Evolutionary conservation across 2,329 filamentous ascomycete genomes (phyloP).

Genomic region (Exophiala lecanii-corni): DNA sequence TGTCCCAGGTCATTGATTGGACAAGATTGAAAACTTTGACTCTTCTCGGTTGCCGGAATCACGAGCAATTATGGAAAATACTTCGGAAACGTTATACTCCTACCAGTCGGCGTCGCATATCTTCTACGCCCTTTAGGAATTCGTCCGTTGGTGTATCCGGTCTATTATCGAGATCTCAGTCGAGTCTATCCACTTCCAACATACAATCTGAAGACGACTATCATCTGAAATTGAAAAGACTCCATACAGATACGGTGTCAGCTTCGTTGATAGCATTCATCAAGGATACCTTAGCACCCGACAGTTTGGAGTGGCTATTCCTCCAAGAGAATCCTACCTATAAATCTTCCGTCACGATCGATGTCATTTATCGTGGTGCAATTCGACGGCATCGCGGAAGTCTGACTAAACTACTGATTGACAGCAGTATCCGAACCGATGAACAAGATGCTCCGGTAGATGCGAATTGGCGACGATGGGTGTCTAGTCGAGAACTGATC

Average conservation of each 20-base stretch:
- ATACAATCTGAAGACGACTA: constrained; percentile 44
- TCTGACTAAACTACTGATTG: constrained; percentile 68
- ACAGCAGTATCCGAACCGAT: constrained; percentile 55
- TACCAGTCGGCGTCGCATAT: constrained; percentile 25
- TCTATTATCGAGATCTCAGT: constrained; percentile 50
- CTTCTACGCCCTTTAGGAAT: constrained; percentile 59
- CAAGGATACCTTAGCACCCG: constrained; percentile 71
- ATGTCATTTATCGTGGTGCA: constrained; percentile 65
- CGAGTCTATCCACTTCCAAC: constrained; percentile 25
- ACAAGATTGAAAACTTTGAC: constrained; percentile 66
- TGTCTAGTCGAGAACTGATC: constrained; percentile 63
- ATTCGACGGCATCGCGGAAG: constrained; percentile 67
- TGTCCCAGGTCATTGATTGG: constrained; percentile 71
- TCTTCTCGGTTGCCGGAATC: constrained; percentile 66
- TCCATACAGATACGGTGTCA: constrained; percentile 71
- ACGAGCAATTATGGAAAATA: constrained; percentile 71
- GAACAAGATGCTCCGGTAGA: constrained; percentile 15
- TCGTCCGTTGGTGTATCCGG: constrained; percentile 66
- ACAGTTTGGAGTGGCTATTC: constrained; percentile 74
- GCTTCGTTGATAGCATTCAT: constrained; percentile 67
- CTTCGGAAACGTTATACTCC: constrained; percentile 60
- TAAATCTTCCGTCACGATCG: constrained; percentile 59
- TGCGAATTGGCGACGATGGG: constrained; percentile 63
- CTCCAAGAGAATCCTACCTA: constrained; percentile 61
- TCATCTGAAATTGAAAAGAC: constrained; percentile 62